Conservation (phyloP, 2,329 filamentous ascomycete genomes). For the Curvularia lunata region DNA sequence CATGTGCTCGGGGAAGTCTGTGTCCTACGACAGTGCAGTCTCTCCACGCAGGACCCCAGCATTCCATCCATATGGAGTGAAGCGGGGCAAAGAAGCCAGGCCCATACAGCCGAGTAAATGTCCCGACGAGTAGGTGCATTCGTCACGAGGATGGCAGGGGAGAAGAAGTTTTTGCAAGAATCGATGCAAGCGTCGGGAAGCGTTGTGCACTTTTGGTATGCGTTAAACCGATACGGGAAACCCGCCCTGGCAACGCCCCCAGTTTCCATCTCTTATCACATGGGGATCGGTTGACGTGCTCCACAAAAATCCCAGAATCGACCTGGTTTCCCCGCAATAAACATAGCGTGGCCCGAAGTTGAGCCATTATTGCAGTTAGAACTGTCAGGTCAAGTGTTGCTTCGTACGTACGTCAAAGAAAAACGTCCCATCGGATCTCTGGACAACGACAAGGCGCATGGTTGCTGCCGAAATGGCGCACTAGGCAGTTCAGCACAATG, state of each 20-base stretch:
- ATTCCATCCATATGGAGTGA: neutral
- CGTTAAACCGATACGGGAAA: constrained; percentile 9
- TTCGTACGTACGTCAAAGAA: neutral
- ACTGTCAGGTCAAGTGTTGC: constrained; percentile 9
- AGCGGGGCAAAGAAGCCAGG: constrained; percentile 9
- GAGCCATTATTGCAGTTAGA: constrained; percentile 9
- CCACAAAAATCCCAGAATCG: constrained; percentile 12
- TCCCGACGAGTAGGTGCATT: constrained; percentile 5
- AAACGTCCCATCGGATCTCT: neutral
- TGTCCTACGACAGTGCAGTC: constrained; percentile 14
- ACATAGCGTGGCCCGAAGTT: constrained; percentile 17
- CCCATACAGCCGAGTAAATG: constrained; percentile 13
- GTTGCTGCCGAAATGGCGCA: neutral
- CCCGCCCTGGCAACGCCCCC: constrained; percentile 5
- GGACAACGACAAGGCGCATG: constrained; percentile 1
- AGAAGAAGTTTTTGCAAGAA: constrained; percentile 14
- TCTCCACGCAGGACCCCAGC: constrained; percentile 6
- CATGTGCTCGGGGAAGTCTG: constrained; percentile 2
- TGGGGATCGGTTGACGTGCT: constrained; percentile 13
- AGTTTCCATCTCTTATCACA: constrained; percentile 6
- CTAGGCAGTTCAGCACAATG: neutral
- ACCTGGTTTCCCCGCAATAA: constrained; percentile 13
- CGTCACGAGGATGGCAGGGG: constrained; percentile 18
- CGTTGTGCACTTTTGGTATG: constrained; percentile 4
- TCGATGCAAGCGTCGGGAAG: constrained; percentile 19